Evolutionary conservation across 768 basidiomycete species (phyloP).

Genomic region (Peribolospora kevripleyi): DNA sequence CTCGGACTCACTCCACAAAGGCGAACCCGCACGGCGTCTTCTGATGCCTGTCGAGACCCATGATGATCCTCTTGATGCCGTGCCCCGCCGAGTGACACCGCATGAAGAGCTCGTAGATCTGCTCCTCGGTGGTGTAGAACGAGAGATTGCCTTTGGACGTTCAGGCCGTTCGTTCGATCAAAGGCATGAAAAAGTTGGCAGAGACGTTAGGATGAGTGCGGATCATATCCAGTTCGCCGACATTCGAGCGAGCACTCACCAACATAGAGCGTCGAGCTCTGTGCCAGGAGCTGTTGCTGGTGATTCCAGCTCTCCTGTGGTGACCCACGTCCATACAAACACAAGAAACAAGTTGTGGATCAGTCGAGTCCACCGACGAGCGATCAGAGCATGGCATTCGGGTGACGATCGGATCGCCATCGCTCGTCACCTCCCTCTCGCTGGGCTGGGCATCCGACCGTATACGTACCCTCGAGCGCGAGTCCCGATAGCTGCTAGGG

Average conservation of each 20-base stretch:
- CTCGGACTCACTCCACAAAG: conserved; percentile 39
- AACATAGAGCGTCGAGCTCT: conserved; percentile 78
- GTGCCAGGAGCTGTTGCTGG: conserved; percentile 55
- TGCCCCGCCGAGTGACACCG: conserved; percentile 30
- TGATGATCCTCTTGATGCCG: conserved; percentile 79
- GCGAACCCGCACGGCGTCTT: conserved; percentile 90
- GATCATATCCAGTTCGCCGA: background rate
- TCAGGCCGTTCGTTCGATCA: background rate
- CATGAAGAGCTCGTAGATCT: conserved; percentile 72
- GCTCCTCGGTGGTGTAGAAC: conserved; percentile 86
- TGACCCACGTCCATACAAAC: background rate
- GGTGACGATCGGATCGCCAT: background rate
- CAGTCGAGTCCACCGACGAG: conserved; percentile 23
- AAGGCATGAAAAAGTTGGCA: conserved; percentile 28
- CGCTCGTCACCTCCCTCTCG: conserved; percentile 1
- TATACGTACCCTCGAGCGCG: conserved; percentile 37
- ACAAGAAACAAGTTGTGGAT: background rate
- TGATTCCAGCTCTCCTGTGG: conserved; percentile 15
- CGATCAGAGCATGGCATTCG: conserved; percentile 17
- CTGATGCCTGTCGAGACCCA: conserved; percentile 77
- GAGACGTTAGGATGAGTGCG: background rate
- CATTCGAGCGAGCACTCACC: conserved; percentile 20
- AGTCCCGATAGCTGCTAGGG: conserved; percentile 93
- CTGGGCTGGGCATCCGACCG: background rate
- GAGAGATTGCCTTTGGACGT: conserved; percentile 43